Conservation (phyloP, 208 protist species). For the Trypanosoma avium region DNA sequence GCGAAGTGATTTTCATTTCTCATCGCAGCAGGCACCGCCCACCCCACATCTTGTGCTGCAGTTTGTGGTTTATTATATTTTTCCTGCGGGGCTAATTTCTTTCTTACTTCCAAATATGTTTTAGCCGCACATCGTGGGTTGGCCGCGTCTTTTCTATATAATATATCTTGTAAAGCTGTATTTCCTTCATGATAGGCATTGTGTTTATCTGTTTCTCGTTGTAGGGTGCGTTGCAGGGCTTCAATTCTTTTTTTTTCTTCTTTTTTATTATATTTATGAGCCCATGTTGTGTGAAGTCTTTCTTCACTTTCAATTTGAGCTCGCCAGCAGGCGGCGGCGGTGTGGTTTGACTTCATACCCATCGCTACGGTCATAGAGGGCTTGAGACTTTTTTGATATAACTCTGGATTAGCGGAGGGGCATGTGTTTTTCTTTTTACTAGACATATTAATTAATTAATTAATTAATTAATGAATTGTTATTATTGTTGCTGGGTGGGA, state of each 20-base stretch:
- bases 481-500: no score
- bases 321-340: slow-evolving; percentile 51
- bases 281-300: slow-evolving; percentile 38
- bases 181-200: slow-evolving; percentile 45
- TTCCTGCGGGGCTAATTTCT: slow-evolving; percentile 34
- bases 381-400: slow-evolving; percentile 50
- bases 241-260: slow-evolving; percentile 10
- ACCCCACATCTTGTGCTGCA: slow-evolving; percentile 52
- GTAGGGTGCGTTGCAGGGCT: slow-evolving; percentile 46
- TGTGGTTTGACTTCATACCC: slow-evolving; percentile 65
- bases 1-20: not conserved
- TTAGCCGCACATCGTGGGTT: slow-evolving; percentile 9
- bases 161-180: slow-evolving; percentile 42
- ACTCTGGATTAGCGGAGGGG: slow-evolving; percentile 56
- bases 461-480: not conserved
- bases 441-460: not conserved
- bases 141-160: slow-evolving; percentile 26
- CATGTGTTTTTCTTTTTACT: slow-evolving; percentile 46
- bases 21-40: slow-evolving; percentile 26
- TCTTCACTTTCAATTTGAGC: slow-evolving; percentile 58
- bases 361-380: slow-evolving; percentile 65
- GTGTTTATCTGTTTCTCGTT: slow-evolving; percentile 34
- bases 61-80: slow-evolving; percentile 52
- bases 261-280: slow-evolving; percentile 33
- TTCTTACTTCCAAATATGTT: slow-evolving; percentile 44